Conservation (phyloP, 1,284 basidiomycete genomes). For the Mycena citricolor region DNA sequence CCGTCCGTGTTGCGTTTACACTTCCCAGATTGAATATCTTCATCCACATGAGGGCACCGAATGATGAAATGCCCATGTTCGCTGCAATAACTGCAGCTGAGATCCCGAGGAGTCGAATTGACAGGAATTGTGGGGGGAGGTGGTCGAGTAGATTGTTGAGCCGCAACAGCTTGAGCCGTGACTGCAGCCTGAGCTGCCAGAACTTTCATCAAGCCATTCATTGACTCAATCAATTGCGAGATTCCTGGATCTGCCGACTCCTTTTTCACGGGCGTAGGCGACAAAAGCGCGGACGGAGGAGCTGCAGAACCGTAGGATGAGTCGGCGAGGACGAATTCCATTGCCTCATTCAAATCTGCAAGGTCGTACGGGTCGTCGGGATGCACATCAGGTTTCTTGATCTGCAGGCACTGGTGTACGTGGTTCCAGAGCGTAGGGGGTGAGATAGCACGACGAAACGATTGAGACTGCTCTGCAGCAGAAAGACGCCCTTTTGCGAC, state of each 20-base stretch:
- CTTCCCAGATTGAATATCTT: not conserved
- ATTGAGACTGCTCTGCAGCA: constrained; percentile 10
- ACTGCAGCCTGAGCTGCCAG: constrained; percentile 4
- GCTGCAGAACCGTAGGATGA: not conserved
- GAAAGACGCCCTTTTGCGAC: constrained; percentile 14
- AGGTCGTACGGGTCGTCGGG: constrained; percentile 20
- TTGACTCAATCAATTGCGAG: constrained; percentile 1
- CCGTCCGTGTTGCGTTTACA: not conserved
- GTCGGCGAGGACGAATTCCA: constrained; percentile 9
- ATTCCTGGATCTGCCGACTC: constrained; percentile 11
- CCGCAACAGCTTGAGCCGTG: no score
- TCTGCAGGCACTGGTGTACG: constrained; percentile 11
- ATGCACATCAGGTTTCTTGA: constrained; percentile 20
- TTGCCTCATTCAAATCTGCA: constrained; percentile 12
- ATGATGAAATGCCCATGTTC: not conserved
- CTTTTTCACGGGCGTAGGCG: not conserved
- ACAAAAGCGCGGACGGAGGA: not conserved
- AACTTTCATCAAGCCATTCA: constrained; percentile 10
- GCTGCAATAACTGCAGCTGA: not conserved
- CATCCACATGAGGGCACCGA: not conserved
- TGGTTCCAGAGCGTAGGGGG: constrained; percentile 5
- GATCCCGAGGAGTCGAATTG: no score
- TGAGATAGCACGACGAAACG: constrained; percentile 15
- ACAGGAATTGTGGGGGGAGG: no score
- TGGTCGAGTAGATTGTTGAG: no score